Percentiles rank a stretch among this genome's conserved stretches.
phyloP scores from a whole-genome alignment of 345 rosid species.

The Salix viminalis region DNA sequence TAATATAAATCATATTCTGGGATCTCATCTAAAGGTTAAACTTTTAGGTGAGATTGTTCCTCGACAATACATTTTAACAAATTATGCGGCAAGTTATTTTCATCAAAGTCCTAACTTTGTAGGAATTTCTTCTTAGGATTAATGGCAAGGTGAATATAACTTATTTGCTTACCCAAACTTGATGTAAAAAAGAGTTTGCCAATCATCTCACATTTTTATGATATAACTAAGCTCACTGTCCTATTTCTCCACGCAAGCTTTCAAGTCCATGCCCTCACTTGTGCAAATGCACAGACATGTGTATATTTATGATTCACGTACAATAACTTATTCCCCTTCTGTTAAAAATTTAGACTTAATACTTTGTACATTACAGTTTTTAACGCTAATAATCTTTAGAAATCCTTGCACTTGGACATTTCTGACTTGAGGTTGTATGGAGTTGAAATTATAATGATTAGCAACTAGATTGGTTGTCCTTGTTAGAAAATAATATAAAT shows the following conservation, averaged over 20 bases:
- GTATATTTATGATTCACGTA: background rate
- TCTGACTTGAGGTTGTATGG: slow-evolving; percentile 17
- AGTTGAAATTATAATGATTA: too few species aligned
- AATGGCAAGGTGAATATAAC: background rate
- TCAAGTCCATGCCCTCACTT: background rate
- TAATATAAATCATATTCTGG: too few species aligned
- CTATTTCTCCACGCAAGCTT: background rate
- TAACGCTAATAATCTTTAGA: background rate
- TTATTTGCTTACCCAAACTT: background rate
- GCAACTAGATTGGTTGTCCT: too few species aligned
- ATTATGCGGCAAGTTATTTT: background rate
- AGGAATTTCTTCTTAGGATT: background rate
- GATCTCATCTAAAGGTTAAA: too few species aligned
- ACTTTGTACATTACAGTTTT: background rate
- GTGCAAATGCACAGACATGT: background rate
- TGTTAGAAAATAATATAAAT: too few species aligned
- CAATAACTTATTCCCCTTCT: background rate
- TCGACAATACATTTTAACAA: too few species aligned
- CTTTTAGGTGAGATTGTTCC: too few species aligned
- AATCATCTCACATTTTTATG: background rate
- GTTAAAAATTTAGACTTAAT: background rate
- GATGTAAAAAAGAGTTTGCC: background rate
- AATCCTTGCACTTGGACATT: background rate
- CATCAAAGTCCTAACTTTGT: background rate
- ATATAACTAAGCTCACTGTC: background rate